A percentile compares a stretch with the other conserved stretches of the same genome.
Evolutionary conservation across 140 eudicot genomes (phyloP).

Genomic region (Cichorium intybus): DNA sequence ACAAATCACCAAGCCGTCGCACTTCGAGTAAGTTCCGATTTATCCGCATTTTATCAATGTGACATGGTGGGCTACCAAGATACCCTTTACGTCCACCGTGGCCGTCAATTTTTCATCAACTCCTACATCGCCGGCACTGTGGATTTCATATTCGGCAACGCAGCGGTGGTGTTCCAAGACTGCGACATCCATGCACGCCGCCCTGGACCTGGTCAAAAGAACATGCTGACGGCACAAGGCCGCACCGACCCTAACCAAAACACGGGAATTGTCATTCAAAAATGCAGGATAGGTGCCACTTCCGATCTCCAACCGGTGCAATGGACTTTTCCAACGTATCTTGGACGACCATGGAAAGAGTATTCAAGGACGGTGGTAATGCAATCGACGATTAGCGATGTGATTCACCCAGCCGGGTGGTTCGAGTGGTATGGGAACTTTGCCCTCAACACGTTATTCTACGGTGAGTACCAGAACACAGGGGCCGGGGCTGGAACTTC

Average conservation of each 20-base stretch:
- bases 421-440: slow-evolving; percentile 58
- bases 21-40: slow-evolving; percentile 65
- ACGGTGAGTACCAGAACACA: slow-evolving; percentile 61
- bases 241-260: slow-evolving; percentile 73
- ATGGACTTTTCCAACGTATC: slow-evolving; percentile 48
- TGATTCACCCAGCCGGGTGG: slow-evolving; percentile 76
- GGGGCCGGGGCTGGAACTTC: slow-evolving; percentile 72
- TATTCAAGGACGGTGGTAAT: slow-evolving; percentile 71
- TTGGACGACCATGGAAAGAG: slow-evolving; percentile 82
- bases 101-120: slow-evolving; percentile 63
- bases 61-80: slow-evolving; percentile 74
- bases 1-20: slow-evolving; percentile 93
- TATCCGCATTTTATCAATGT: slow-evolving; percentile 70
- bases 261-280: slow-evolving; percentile 79
- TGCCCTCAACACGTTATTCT: slow-evolving; percentile 53
- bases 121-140: slow-evolving; percentile 63
- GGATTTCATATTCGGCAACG: slow-evolving; percentile 80
- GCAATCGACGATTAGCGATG: slow-evolving; percentile 49
- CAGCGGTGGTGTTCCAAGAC: slow-evolving; percentile 58
- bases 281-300: slow-evolving; percentile 64
- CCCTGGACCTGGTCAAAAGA: slow-evolving; percentile 50
- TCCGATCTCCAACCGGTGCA: slow-evolving; percentile 55
- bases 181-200: slow-evolving; percentile 82
- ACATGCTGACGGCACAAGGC: slow-evolving; percentile 84
- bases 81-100: slow-evolving; percentile 76